Evolutionary conservation across 1,284 basidiomycete species (phyloP), one percentile per base, ranked within the genome.

Genomic region (Ustilago tritici): DNA sequence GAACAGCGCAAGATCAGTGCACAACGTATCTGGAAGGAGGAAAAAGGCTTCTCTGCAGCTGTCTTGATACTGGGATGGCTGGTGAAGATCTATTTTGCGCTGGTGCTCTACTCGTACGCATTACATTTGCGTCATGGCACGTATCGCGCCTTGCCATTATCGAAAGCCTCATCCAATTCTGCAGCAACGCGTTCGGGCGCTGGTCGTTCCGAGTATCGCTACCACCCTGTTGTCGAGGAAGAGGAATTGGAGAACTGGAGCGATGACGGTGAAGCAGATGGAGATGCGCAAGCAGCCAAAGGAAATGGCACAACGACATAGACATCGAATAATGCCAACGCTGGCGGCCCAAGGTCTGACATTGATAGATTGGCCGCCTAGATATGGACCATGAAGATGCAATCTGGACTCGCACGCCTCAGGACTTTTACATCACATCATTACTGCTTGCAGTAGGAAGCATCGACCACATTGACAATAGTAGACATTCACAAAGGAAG

Each of bases 41-140:
- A 99, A 88, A 94, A 95, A 85, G 92, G 91, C 2, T 90, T 91
- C 15, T 93, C 94, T 1, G 91, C 91, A 0, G 87, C 89, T 1
- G 92, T 97, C 52, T 91, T 99, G 62, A 86, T 93, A 17, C 64
- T 92, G 2, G 93, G 95, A 8, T 99, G 95, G 94, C 76, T 95
- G 17, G 88, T 91, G 82, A 99, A 99, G 95, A 89, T 97, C 76
- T 99, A 98, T 88, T 95, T 98, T 87, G 92, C 93, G 43, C 88
- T 93, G 36, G 88, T 96, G 43, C 88, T 99, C 40, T 99, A 98
- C 87, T 98, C 96, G 11, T 98, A 94, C 86, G 95, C 95, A 3
- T 89, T 92, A 1, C 96, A 98, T 86, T 91, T 99, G 54, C 93
- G 95, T 43, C 92, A 93, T 82, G 93, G 94, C 55, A 93, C 94